Conservation (phyloP, 2,329 filamentous ascomycete species). For the Botrytis cinerea region DNA sequence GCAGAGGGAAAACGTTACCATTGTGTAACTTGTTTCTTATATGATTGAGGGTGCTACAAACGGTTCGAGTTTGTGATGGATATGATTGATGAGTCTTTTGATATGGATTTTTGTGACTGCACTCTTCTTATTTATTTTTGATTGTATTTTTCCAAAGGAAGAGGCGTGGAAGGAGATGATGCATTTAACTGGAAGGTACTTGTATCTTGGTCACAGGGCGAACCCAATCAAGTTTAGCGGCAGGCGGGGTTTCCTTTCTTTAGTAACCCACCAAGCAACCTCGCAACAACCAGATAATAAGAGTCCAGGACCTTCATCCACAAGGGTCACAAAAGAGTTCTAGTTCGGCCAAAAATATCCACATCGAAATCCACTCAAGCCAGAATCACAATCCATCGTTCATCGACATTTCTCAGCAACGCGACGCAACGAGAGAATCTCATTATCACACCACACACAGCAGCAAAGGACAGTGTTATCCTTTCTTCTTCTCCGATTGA, state of each 20-base stretch:
- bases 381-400: slow-evolving; percentile 9
- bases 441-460: background rate
- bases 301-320: background rate
- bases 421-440: background rate
- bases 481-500: background rate
- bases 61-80: background rate
- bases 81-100: background rate
- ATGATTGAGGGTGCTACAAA: background rate
- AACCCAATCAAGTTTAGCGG: slow-evolving; percentile 10
- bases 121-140: background rate
- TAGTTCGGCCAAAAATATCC: slow-evolving; percentile 4
- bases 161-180: background rate
- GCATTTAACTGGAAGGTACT: slow-evolving; percentile 18
- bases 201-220: slow-evolving; percentile 19
- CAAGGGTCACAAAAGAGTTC: slow-evolving; percentile 7
- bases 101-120: background rate
- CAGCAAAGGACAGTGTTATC: background rate
- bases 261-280: slow-evolving; percentile 9
- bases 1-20: slow-evolving; percentile 19
- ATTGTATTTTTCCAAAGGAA: background rate
- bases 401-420: slow-evolving; percentile 20
- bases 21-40: slow-evolving; percentile 3
- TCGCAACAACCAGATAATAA: background rate
- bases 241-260: slow-evolving; percentile 12
- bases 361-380: slow-evolving; percentile 15